A percentile compares a stretch with the other conserved stretches of the same genome.
phyloP scores from a whole-genome alignment of 2,329 filamentous ascomycete genomes.

The Fusarium camptoceras region DNA sequence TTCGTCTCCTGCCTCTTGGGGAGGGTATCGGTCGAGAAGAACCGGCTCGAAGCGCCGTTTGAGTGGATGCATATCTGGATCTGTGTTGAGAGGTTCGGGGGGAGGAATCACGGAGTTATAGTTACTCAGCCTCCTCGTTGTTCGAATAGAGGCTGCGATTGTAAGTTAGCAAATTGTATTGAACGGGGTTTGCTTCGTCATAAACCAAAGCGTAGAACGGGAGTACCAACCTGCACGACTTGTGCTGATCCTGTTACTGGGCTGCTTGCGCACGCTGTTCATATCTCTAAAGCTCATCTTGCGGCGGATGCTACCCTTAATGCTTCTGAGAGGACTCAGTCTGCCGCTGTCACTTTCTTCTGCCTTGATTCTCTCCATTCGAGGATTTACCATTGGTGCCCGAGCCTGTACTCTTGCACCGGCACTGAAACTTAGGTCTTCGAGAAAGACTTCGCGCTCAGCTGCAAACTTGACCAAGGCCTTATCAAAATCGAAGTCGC shows the following conservation, averaged over 20 bases:
- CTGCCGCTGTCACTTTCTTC: conserved; percentile 72
- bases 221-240: conserved; percentile 49
- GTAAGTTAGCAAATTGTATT: conserved; percentile 46
- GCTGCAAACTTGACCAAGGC: conserved; percentile 93
- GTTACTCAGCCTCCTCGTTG: conserved; percentile 89
- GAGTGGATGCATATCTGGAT: conserved; percentile 94
- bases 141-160: conserved; percentile 71
- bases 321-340: conserved; percentile 68
- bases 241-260: conserved; percentile 73
- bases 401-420: conserved; percentile 79
- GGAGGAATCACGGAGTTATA: conserved; percentile 98
- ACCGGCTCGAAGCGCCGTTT: conserved; percentile 95
- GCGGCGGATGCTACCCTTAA: conserved; percentile 87
- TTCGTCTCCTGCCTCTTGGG: conserved; percentile 84
- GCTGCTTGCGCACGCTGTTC: conserved; percentile 92
- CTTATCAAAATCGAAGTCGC: conserved; percentile 91
- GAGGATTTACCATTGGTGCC: conserved; percentile 79
- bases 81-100: conserved; percentile 88
- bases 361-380: conserved; percentile 82
- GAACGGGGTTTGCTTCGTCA: background rate
- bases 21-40: conserved; percentile 93
- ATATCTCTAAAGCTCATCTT: conserved; percentile 95
- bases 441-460: conserved; percentile 93
- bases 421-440: conserved; percentile 89
- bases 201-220: background rate